Evolutionary conservation across 768 basidiomycete species (phyloP).

Genomic region (Pleurotus tuoliensis): DNA sequence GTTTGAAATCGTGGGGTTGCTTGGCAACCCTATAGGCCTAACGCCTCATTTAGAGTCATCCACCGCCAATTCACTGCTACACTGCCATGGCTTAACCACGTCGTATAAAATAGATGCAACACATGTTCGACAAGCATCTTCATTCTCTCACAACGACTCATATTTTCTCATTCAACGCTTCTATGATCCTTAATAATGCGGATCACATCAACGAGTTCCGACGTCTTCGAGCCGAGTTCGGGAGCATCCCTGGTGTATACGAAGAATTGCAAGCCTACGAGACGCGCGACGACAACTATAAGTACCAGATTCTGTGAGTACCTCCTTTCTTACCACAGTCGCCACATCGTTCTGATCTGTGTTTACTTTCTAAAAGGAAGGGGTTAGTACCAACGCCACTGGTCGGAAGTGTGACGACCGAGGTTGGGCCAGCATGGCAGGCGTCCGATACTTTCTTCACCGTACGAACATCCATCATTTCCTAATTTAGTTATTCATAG

Average conservation of each 20-base stretch:
- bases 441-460: slow-evolving; percentile 1
- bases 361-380: background rate
- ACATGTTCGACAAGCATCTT: too few relatives aligned
- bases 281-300: background rate
- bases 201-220: background rate
- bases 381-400: background rate
- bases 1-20: too few relatives aligned
- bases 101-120: too few relatives aligned
- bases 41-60: too few relatives aligned
- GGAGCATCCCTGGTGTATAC: background rate
- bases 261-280: background rate
- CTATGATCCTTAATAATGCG: too few relatives aligned
- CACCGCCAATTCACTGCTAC: too few relatives aligned
- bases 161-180: too few relatives aligned
- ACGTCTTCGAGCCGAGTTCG: background rate
- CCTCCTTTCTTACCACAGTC: background rate
- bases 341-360: too few relatives aligned
- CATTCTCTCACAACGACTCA: too few relatives aligned
- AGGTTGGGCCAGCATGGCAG: background rate
- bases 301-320: background rate
- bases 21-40: too few relatives aligned
- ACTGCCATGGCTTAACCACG: too few relatives aligned
- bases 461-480: background rate
- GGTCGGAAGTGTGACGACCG: background rate
- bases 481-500: too few relatives aligned